Evolutionary conservation across 768 basidiomycete genomes (phyloP).

Genomic region (Termitomyces sp.): DNA sequence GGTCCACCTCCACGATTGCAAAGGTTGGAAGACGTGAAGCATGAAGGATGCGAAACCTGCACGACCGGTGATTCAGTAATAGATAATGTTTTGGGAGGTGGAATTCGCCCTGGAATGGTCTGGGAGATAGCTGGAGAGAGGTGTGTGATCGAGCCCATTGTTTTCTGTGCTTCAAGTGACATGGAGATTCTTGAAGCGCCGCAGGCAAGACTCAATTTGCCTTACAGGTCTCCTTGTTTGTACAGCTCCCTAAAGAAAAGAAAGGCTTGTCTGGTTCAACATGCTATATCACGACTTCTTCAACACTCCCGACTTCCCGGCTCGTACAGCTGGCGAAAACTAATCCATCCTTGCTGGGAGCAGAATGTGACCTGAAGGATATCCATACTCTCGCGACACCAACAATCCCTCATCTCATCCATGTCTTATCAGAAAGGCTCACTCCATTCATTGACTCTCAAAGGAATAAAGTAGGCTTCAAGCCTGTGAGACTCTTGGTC

Average conservation of each 20-base stretch:
- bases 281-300: slow-evolving; percentile 76
- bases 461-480: slow-evolving; percentile 26
- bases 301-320: slow-evolving; percentile 63
- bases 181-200: slow-evolving; percentile 49
- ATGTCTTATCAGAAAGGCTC: slow-evolving; percentile 51
- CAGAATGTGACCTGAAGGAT: slow-evolving; percentile 45
- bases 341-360: slow-evolving; percentile 42
- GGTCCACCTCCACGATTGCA: slow-evolving; percentile 32
- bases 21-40: slow-evolving; percentile 36
- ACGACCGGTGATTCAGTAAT: slow-evolving; percentile 73
- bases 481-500: slow-evolving; percentile 74
- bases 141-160: slow-evolving; percentile 33
- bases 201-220: slow-evolving; percentile 94
- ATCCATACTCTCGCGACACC: slow-evolving; percentile 61
- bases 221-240: slow-evolving; percentile 75
- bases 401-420: slow-evolving; percentile 49
- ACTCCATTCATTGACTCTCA: slow-evolving; percentile 45
- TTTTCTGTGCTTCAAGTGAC: background rate
- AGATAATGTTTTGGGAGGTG: slow-evolving; percentile 74
- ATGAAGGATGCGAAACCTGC: slow-evolving; percentile 43
- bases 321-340: slow-evolving; percentile 60
- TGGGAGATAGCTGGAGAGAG: slow-evolving; percentile 92
- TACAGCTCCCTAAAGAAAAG: slow-evolving; percentile 59
- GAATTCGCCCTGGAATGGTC: slow-evolving; percentile 72
- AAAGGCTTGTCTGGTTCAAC: slow-evolving; percentile 65